These are phyloP conservation scores for Magnusiomyces paraingens DNA, from an alignment of 1,139 yeast species.

Conservation along the genomic window DNA sequence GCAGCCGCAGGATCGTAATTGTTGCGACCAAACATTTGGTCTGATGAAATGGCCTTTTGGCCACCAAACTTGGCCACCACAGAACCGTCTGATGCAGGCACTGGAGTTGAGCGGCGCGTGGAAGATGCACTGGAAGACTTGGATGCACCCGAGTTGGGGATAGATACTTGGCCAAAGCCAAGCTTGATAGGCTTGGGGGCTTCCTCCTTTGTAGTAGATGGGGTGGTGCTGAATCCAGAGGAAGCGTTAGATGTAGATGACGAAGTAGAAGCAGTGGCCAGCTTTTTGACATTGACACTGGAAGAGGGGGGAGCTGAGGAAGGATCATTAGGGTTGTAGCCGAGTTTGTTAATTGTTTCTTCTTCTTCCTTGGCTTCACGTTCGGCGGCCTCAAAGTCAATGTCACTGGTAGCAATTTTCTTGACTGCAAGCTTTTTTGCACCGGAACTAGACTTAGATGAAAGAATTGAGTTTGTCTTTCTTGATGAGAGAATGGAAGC, in stretches of 20 bases:
- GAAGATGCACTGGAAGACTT: constrained; percentile 8
- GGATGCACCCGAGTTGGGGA: constrained; percentile 9
- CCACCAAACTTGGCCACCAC: constrained; percentile 62
- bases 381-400: constrained; percentile 91
- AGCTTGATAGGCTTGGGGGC: constrained; percentile 25
- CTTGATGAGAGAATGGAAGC: constrained; percentile 11
- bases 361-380: constrained; percentile 79
- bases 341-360: constrained; percentile 63
- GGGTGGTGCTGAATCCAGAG: constrained; percentile 13
- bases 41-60: constrained; percentile 94
- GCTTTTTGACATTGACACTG: constrained; percentile 28
- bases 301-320: constrained; percentile 33
- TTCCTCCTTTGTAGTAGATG: constrained; percentile 14
- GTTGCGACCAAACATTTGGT: constrained; percentile 88
- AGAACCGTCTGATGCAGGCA: constrained; percentile 33
- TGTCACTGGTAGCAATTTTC: constrained; percentile 51
- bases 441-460: constrained; percentile 28
- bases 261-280: constrained; percentile 7
- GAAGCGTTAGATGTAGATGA: not conserved
- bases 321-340: constrained; percentile 55
- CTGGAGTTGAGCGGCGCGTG: constrained; percentile 25
- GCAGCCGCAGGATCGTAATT: constrained; percentile 72
- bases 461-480: constrained; percentile 25
- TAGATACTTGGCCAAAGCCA: constrained; percentile 35
- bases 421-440: constrained; percentile 30